phyloP scores from a whole-genome alignment of 768 basidiomycete species.

The Leucocoprinus leucothites region DNA sequence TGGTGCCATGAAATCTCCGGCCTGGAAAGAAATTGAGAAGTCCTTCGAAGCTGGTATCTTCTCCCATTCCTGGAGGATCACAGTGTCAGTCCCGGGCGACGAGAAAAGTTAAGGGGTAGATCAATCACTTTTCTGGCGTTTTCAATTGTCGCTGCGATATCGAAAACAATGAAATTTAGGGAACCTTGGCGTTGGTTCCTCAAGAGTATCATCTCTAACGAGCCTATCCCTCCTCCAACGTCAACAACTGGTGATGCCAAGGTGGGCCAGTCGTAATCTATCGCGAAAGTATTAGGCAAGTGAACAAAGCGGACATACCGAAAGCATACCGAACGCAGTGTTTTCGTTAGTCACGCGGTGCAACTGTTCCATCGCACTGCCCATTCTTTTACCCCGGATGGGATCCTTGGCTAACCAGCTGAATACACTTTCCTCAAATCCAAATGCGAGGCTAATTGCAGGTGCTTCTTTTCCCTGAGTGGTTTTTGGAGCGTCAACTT shows the following conservation, averaged over 20 bases:
- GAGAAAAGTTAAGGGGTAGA: background rate
- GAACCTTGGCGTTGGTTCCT: background rate
- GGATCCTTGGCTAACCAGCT: conserved; percentile 4
- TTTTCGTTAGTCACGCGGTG: conserved; percentile 2
- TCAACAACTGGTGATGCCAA: background rate
- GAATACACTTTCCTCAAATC: background rate
- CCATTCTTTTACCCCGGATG: conserved; percentile 1
- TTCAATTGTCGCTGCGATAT: background rate
- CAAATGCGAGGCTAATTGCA: background rate
- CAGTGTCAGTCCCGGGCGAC: background rate
- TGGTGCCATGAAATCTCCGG: conserved; percentile 1
- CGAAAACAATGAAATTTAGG: conserved; percentile 1
- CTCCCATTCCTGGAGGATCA: background rate
- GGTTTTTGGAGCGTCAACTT: background rate
- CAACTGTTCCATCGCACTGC: conserved; percentile 8
- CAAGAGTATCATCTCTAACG: background rate
- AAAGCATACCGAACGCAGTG: background rate
- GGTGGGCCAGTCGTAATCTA: conserved; percentile 5
- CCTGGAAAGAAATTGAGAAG: background rate
- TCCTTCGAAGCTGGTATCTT: background rate
- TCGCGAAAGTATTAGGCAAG: too few relatives aligned
- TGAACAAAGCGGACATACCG: too few relatives aligned
- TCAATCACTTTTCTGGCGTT: background rate
- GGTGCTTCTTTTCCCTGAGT: background rate
- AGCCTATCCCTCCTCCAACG: conserved; percentile 5